These are phyloP conservation scores for Ensete ventricosum DNA, from an alignment of 176 grass and related monocot species.

Conservation along the genomic window DNA sequence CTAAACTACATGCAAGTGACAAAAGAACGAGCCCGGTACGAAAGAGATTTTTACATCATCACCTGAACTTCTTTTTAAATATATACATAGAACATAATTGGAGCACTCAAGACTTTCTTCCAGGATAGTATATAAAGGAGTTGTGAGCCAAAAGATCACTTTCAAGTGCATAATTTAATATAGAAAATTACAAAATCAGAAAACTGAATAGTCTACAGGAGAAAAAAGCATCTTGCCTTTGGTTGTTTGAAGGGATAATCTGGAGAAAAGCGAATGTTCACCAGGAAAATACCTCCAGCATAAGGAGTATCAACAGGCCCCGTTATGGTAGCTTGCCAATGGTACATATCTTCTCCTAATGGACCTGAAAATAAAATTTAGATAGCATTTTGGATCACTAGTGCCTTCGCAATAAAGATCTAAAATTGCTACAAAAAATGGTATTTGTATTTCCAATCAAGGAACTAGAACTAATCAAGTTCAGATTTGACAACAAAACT, in stretches of 20 bases:
- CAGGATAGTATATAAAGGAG: background rate
- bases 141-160: background rate
- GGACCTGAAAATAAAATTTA: background rate
- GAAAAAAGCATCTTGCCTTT: background rate
- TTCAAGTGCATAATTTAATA: background rate
- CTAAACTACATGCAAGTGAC: no score
- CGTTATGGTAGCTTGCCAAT: constrained; percentile 7
- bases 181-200: background rate
- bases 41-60: no score
- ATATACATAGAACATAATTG: no score
- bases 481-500: no score
- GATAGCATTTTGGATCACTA: background rate
- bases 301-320: background rate
- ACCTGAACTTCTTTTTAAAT: no score
- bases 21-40: no score
- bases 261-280: background rate
- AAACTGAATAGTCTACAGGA: background rate
- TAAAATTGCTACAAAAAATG: no score
- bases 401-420: no score
- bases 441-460: background rate
- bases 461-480: no score
- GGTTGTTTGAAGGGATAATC: background rate
- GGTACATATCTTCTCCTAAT: background rate
- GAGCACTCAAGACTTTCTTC: no score
- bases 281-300: background rate